Evolutionary conservation across 306 rosid species (phyloP).

Genomic region (Corylus heterophylla): DNA sequence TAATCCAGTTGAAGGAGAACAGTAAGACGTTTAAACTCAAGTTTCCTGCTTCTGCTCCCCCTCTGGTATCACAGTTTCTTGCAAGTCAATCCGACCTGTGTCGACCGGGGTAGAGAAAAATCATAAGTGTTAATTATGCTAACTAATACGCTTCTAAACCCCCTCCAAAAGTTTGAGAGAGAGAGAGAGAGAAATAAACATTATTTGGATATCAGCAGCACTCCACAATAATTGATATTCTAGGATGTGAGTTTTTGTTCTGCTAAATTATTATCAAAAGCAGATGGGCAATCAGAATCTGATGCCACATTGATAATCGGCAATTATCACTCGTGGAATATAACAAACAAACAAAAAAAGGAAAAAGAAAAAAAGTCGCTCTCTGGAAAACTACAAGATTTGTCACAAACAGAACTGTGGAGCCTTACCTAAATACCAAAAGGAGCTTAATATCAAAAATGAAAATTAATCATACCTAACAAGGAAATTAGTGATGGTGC

Average conservation of each 20-base stretch:
- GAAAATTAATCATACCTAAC: constrained; percentile 64
- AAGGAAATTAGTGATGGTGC: constrained; percentile 78
- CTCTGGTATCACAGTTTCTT: constrained; percentile 71
- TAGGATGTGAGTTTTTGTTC: neutral
- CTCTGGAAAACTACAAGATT: neutral
- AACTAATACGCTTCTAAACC: neutral
- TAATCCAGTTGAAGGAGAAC: constrained; percentile 27
- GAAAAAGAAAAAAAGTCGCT: neutral
- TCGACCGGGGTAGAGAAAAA: constrained; percentile 17
- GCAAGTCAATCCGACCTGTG: constrained; percentile 84
- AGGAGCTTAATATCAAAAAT: neutral
- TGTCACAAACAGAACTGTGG: neutral
- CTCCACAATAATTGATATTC: neutral
- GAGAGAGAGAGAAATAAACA: neutral
- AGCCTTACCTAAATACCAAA: neutral
- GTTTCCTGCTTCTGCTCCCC: constrained; percentile 64
- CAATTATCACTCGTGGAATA: neutral
- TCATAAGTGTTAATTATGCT: neutral
- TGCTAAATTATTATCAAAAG: neutral
- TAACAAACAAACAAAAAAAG: neutral
- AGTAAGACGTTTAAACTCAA: constrained; percentile 31
- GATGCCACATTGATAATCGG: neutral
- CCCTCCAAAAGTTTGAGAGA: no score
- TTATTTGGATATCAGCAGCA: neutral
- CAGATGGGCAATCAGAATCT: neutral